Percentiles rank a stretch among this genome's conserved stretches.
These are phyloP conservation scores for Chenopodium quinoa DNA, from an alignment of 148 eudicot genomes.

Conservation along the genomic window DNA sequence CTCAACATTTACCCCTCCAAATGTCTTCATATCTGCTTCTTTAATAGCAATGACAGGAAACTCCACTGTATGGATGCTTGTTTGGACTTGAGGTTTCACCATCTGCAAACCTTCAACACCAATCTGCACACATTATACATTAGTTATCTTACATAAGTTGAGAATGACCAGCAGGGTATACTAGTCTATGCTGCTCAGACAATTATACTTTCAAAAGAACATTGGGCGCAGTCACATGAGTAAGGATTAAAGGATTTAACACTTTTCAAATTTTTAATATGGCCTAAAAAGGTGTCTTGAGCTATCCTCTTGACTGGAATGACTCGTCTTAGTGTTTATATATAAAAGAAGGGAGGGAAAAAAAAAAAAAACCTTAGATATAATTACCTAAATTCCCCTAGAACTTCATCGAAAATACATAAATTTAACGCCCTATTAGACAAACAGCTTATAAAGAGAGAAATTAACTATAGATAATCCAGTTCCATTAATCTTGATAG, in stretches of 20 bases:
- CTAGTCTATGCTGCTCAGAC: background rate
- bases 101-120: slow-evolving; percentile 81
- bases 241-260: background rate
- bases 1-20: slow-evolving; percentile 73
- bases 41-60: slow-evolving; percentile 32
- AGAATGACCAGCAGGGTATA: background rate
- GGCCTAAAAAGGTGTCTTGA: background rate
- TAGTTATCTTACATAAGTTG: background rate
- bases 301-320: background rate
- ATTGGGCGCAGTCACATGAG: background rate
- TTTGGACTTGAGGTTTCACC: slow-evolving; percentile 66
- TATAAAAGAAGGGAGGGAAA: background rate
- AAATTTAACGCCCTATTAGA: background rate
- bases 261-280: background rate
- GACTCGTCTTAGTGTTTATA: background rate
- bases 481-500: background rate
- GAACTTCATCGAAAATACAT: background rate
- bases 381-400: background rate
- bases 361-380: background rate
- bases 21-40: slow-evolving; percentile 37
- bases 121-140: slow-evolving; percentile 43
- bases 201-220: background rate
- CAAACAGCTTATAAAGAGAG: background rate
- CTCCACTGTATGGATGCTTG: slow-evolving; percentile 34
- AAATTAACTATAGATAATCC: background rate